Percentiles rank a stretch among this genome's conserved stretches.
phyloP scores from a whole-genome alignment of 2,329 filamentous ascomycete species.

The Talaromyces sp. region DNA sequence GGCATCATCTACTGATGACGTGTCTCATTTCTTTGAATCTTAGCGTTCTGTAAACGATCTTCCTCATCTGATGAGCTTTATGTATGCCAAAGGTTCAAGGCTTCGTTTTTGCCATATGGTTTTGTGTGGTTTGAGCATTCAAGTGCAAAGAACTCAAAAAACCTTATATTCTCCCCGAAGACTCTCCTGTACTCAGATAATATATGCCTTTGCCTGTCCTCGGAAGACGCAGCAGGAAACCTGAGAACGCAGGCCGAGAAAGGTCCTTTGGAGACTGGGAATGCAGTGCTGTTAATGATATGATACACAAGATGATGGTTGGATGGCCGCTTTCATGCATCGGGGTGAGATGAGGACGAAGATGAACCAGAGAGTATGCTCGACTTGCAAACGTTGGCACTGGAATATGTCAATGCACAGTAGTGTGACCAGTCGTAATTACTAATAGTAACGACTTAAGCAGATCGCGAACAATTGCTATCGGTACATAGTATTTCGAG shows the following conservation, averaged over 20 bases:
- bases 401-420: slow-evolving; percentile 48
- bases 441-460: no score
- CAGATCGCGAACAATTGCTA: background rate
- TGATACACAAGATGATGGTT: slow-evolving; percentile 45
- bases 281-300: slow-evolving; percentile 35
- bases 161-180: no score
- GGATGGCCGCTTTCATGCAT: slow-evolving; percentile 41
- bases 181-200: slow-evolving; percentile 49
- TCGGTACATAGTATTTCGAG: background rate
- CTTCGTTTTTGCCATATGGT: no score
- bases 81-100: no score
- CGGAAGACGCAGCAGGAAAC: slow-evolving; percentile 46
- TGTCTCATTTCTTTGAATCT: no score
- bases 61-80: no score
- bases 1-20: no score
- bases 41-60: no score
- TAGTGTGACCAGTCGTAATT: slow-evolving; percentile 53
- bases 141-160: no score
- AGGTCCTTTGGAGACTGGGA: slow-evolving; percentile 47
- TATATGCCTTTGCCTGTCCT: slow-evolving; percentile 41
- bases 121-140: no score
- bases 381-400: slow-evolving; percentile 45
- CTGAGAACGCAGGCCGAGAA: slow-evolving; percentile 47
- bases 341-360: slow-evolving; percentile 34
- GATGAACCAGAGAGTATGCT: slow-evolving; percentile 34